Percentiles rank a stretch among this genome's conserved stretches.
phyloP scores from a whole-genome alignment of 257 asterid genomes.

The Ophiorrhiza pumila region DNA sequence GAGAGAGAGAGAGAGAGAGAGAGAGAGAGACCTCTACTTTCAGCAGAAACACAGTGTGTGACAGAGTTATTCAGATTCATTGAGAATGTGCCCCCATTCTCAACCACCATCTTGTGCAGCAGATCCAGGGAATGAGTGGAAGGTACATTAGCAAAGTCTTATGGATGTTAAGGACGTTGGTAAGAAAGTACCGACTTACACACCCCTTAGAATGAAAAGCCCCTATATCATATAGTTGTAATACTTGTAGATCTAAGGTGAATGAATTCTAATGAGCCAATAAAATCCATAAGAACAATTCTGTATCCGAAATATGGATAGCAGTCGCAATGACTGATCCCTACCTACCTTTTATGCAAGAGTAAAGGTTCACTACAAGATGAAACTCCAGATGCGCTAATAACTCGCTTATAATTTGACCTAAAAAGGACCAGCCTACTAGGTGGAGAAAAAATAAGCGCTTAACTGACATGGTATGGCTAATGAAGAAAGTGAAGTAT shows the following conservation, averaged over 20 bases:
- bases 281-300: conserved; percentile 1
- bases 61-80: conserved; percentile 91
- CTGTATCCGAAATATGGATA: not conserved
- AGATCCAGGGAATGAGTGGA: conserved; percentile 63
- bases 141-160: conserved; percentile 83
- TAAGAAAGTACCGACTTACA: not conserved
- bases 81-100: conserved; percentile 89
- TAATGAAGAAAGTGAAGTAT: not conserved
- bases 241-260: not conserved
- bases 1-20: conserved; percentile 11
- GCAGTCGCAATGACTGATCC: not conserved
- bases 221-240: not conserved
- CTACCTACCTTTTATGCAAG: too few relatives aligned
- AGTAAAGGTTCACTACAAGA: not conserved
- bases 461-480: not conserved
- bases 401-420: not conserved
- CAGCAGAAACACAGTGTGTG: conserved; percentile 88
- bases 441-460: not conserved
- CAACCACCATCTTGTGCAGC: conserved; percentile 89
- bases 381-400: not conserved
- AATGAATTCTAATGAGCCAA: not conserved
- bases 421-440: not conserved
- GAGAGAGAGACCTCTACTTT: conserved; percentile 65
- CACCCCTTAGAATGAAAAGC: not conserved
- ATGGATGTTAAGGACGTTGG: conserved; percentile 52